Base-by-base conservation (phyloP, 805 yeast genomes). In the Torulaspora microellipsoides region DNA sequence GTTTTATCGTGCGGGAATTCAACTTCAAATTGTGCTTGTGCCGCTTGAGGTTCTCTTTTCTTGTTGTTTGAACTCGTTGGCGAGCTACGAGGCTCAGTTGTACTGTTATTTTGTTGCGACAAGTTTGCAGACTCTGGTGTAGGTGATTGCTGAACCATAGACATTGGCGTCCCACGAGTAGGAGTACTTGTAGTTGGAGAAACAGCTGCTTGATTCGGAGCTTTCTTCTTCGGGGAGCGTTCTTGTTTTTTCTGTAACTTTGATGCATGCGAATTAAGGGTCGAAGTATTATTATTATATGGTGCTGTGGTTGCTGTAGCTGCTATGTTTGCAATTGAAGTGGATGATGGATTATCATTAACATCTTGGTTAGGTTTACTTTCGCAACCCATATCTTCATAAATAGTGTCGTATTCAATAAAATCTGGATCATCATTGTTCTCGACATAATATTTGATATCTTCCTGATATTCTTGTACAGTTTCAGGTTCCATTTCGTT, bases 371-470 rank as follows among this genome's bases (percentile, higher is more conserved):
- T 81, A 34, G 89, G 55, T 32, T 51, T 50, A 15, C 63, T 49
- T 48, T 62, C 65, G 43, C 65, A 75, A 34, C 83, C 89, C 54
- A 93, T 74, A 47, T 81, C 87, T 54, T 93, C 97, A 65, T 91
- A 93, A 48, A 91, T 78, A 11, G 87, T 89, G 55, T 90, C 96
- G 64, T 91, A 95, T 59, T 89, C 97, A 28, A 90, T 83, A 63
- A 89, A 91, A 57, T 90, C 96, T 4, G 81, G 90, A 43, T 89
- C 96, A 64, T 85, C 93, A 60, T 91, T 91, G 50, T 88, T 85
- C 54, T 93, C 98, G 27, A 93, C 93, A 64, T 87, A 90, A 68
- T 93, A 91, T 54, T 78, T 85, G 62, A 91, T 85, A 63, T 91
- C 98, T 41, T 91, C 98, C 60, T 83, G 81, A 45, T 88, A 78